Evolutionary conservation across 192 early-diverging fungal species (phyloP), one percentile per base, ranked within the genome.

Genomic region (Coemansia javaensis): DNA sequence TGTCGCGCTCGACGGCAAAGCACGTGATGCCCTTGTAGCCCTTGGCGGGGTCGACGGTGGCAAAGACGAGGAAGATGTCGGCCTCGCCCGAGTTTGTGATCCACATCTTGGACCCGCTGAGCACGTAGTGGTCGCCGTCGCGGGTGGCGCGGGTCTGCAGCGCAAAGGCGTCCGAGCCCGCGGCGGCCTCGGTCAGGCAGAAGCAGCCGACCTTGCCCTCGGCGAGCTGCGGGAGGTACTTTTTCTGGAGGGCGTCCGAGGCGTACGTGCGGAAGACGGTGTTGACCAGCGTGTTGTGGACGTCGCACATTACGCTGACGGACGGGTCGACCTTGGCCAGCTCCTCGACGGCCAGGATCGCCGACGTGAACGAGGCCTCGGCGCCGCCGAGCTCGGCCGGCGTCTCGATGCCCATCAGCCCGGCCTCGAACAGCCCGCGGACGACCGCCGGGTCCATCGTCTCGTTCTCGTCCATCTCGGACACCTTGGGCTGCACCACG

Each of bases 11-110:
- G 13, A 97, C 89, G 35, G 95, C 82, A 57, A 98, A 98, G 80
- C 90, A 90, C 13, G 95, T 91, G 63, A 98, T 98, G 40, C 93
- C 93, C 79, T 90, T 94, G 82, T 96, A 94, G 12, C 90, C 91
- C 77, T 89, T 84, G 50, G 80, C 67, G 7, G 90, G 90, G 53
- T 94, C 93, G n/a, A 94, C 84, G 59, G 90, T 97, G 76, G 96
- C 96, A 81, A 98, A 98, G 17, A 98, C 91, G 31, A 98, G 78
- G 76, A 97, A 98, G 56, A 96, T 81, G 31, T 89, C 94, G 47
- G 94, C 91, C 58, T 97, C 93, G 44, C 70, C 80, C n/a, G 93
- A 93, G 82, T 98, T 91, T 52, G 90, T 89, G 64, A 93, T 93
- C 88, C 88, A 92, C 91, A 92, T 94, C 78, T 91, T 91, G 41